Base-by-base conservation (phyloP, 345 rosid genomes). In the Psidium guajava region DNA sequence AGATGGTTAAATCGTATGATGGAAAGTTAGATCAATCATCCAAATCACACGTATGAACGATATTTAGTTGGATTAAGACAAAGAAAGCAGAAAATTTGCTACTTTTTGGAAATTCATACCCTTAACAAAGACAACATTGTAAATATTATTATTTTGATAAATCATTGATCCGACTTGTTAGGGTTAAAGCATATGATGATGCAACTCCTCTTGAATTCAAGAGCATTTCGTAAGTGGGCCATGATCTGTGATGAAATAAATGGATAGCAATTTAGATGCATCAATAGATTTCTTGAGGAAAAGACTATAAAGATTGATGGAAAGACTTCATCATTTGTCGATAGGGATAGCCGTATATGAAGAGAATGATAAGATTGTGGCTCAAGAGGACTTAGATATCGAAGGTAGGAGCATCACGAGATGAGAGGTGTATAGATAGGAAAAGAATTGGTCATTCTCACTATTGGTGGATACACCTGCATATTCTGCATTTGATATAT, bases 121-220 rank as follows among this genome's bases (percentile, higher is more conserved):
- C 32, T 15, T 3, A 8, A 28, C 2, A 9, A 32, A 64, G 24
- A 16, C 0, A 1, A 0, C 11, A 5, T 28, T 32, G 5, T 16
- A 32, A 16, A 64, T 3, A 15, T 50, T 12, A 64, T 16, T 32
- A 64, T 64, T 64, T 28, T 64, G 75, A 42, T 16, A 64, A 64
- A 32, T 32, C 75, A 64, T 7, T 64, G 75, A 64, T 32, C 75
- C 75, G 6, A 64, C 22, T 64, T 56, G 14, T 61, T 6, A 16
- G 40, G 4, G 44, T 32, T 64, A 28, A 16, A 64, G 75, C 42
- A 7, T 28, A 15, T 1, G 42, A 16, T 4, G 75, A 64, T 16
- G 75, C 75, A 64, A 28, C 42, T 32, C 22, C 75, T 32, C 3
- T 18, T 0, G 44, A 64, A 64, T 15, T 64, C 75, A 3, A 7